Conservation (phyloP, 1,139 yeast genomes). For the Blastobotrys persicus region DNA sequence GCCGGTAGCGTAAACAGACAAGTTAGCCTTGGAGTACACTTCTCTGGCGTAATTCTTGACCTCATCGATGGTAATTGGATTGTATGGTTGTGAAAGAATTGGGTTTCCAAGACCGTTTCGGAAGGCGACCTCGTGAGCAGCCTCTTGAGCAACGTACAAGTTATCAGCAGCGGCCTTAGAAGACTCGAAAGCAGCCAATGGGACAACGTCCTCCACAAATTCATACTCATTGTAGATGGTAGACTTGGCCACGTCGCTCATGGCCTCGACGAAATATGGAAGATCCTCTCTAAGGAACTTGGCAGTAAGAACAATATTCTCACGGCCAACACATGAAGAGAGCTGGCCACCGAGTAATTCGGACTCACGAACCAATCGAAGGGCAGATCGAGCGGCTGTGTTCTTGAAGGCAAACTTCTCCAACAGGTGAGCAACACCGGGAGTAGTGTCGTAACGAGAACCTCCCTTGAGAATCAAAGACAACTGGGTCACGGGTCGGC, state of each 20-base stretch:
- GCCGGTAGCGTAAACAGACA: constrained; percentile 71
- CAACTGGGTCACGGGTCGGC: constrained; percentile 63
- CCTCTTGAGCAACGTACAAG: constrained; percentile 65
- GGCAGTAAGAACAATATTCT: constrained; percentile 74
- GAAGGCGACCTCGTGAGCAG: constrained; percentile 78
- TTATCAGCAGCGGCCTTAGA: constrained; percentile 51
- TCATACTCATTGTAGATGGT: constrained; percentile 76
- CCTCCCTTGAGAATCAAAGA: constrained; percentile 86
- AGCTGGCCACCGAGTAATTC: constrained; percentile 90
- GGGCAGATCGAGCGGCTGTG: constrained; percentile 79
- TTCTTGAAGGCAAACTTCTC: constrained; percentile 81
- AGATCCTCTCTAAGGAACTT: constrained; percentile 82
- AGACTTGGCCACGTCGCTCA: constrained; percentile 72
- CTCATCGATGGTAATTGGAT: constrained; percentile 59
- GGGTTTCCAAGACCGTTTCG: constrained; percentile 89
- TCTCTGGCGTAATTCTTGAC: constrained; percentile 64
- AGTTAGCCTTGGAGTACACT: constrained; percentile 68
- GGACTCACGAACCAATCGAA: constrained; percentile 90
- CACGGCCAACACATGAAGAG: constrained; percentile 72
- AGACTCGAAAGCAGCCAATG: constrained; percentile 60
- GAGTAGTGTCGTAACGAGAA: constrained; percentile 68
- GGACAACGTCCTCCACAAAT: constrained; percentile 74
- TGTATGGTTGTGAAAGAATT: constrained; percentile 66
- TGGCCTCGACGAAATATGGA: constrained; percentile 86
- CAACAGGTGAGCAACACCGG: constrained; percentile 85